Conservation (phyloP, 768 basidiomycete genomes). For the Boletus tomentosulus region DNA sequence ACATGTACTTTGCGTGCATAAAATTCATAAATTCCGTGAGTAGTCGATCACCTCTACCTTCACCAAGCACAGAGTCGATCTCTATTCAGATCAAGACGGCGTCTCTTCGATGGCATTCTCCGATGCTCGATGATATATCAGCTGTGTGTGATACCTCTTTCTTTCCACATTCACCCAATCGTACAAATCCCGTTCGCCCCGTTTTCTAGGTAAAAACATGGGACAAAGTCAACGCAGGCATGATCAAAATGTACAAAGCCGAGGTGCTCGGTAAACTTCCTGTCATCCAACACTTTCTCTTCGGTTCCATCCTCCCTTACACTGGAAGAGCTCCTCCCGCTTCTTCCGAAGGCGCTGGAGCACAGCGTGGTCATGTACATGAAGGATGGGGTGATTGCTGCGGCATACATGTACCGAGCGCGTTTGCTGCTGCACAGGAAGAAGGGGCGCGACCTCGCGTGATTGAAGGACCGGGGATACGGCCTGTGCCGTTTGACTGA, state of each 20-base stretch:
- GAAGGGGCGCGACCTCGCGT: conserved; percentile 33
- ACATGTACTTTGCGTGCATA: conserved; percentile 97
- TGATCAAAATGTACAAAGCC: conserved; percentile 97
- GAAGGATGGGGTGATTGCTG: conserved; percentile 88
- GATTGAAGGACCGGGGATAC: conserved; percentile 58
- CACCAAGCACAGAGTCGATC: not conserved
- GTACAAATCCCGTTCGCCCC: not conserved
- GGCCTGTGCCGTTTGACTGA: conserved; percentile 75
- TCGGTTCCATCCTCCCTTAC: conserved; percentile 75
- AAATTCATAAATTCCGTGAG: conserved; percentile 90
- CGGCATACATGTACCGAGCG: conserved; percentile 82
- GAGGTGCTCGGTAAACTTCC: conserved; percentile 95
- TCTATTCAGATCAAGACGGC: conserved; percentile 82
- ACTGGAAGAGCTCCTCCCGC: conserved; percentile 51
- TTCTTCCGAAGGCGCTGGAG: conserved; percentile 19
- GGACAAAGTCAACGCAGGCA: conserved; percentile 94
- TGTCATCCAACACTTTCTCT: conserved; percentile 94
- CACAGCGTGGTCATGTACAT: conserved; percentile 30
- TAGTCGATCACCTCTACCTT: not conserved
- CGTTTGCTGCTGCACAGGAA: conserved; percentile 68
- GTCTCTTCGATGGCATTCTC: conserved; percentile 94
- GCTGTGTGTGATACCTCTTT: conserved; percentile 42
- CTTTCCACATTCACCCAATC: not conserved
- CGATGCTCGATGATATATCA: conserved; percentile 98
- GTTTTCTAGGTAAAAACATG: conserved; percentile 69